Evolutionary conservation across 2,329 filamentous ascomycete genomes (phyloP).

Genomic region (Aspergillus neoniger): DNA sequence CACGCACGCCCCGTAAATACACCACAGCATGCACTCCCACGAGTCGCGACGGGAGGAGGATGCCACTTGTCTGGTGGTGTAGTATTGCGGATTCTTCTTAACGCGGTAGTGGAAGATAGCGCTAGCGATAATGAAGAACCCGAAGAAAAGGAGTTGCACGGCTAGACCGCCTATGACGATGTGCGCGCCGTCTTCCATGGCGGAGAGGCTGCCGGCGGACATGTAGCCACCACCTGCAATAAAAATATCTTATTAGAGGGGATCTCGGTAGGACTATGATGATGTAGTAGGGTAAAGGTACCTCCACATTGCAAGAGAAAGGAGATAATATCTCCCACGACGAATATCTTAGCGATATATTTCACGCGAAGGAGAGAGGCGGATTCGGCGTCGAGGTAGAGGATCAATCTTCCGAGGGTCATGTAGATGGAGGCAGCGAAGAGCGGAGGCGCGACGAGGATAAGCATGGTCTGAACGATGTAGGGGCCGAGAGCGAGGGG

Average conservation of each 20-base stretch:
- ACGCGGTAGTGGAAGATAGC: slow-evolving; percentile 54
- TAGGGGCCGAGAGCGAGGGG: slow-evolving; percentile 27
- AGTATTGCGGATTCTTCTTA: too few relatives aligned
- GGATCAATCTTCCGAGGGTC: slow-evolving; percentile 31
- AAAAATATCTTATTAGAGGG: too few relatives aligned
- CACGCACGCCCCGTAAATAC: slow-evolving; percentile 27
- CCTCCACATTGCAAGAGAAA: slow-evolving; percentile 33
- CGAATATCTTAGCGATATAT: slow-evolving; percentile 35
- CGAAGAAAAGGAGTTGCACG: slow-evolving; percentile 61
- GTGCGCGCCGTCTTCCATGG: slow-evolving; percentile 25
- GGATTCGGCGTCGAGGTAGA: slow-evolving; percentile 21
- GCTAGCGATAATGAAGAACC: slow-evolving; percentile 56
- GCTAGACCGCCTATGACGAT: slow-evolving; percentile 60
- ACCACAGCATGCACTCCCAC: slow-evolving; percentile 22
- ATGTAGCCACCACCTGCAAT: slow-evolving; percentile 33
- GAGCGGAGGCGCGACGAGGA: slow-evolving; percentile 34
- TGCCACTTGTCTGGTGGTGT: too few relatives aligned
- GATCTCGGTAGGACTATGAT: neutral
- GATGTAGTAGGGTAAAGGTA: slow-evolving; percentile 2
- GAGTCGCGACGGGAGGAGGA: neutral
- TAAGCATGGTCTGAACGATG: slow-evolving; percentile 32
- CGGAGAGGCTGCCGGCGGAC: slow-evolving; percentile 20
- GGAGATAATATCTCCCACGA: slow-evolving; percentile 32
- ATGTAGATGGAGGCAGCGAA: slow-evolving; percentile 37
- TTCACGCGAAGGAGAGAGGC: slow-evolving; percentile 24